Percentiles rank a stretch among this genome's conserved stretches.
Conservation (phyloP, 495 filamentous ascomycete species). For the Penicillium ucsense region DNA sequence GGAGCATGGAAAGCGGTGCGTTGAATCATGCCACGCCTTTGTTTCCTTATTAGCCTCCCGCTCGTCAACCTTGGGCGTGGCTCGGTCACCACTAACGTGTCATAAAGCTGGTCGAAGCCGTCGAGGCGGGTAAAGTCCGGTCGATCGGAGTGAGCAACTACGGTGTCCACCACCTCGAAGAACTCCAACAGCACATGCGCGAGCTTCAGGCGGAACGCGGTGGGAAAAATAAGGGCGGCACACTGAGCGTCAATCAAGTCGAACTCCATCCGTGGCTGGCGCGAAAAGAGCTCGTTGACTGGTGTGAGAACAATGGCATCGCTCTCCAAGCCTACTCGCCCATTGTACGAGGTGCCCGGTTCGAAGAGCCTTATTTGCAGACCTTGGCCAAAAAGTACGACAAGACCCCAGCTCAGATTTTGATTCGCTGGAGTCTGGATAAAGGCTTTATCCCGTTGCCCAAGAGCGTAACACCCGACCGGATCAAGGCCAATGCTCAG, state of each 20-base stretch:
- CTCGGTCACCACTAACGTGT: too few relatives aligned
- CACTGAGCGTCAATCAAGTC: conserved; percentile 54
- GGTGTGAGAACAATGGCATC: conserved; percentile 46
- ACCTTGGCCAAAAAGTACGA: conserved; percentile 46
- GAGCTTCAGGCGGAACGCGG: conserved; percentile 10
- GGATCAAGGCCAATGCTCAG: conserved; percentile 58
- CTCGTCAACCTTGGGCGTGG: not conserved
- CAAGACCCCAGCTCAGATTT: conserved; percentile 50
- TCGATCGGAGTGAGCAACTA: conserved; percentile 59
- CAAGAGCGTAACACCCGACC: conserved; percentile 57
- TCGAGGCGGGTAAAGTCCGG: conserved; percentile 48
- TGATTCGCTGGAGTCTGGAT: conserved; percentile 54
- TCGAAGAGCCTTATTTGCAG: conserved; percentile 42
- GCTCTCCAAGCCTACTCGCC: conserved; percentile 58
- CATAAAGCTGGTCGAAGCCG: conserved; percentile 47
- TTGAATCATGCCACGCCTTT: too few relatives aligned
- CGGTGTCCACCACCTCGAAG: conserved; percentile 56
- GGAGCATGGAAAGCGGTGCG: conserved; percentile 50
- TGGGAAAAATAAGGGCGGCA: conserved; percentile 38
- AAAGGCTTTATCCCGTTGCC: conserved; percentile 55
- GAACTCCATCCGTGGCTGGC: conserved; percentile 66
- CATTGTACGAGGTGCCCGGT: conserved; percentile 46
- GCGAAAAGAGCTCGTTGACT: conserved; percentile 43
- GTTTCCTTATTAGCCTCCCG: not conserved
- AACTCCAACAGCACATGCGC: conserved; percentile 33